phyloP scores from a whole-genome alignment of 129 eudicot genomes.

The Chrysanthemum makinoi region DNA sequence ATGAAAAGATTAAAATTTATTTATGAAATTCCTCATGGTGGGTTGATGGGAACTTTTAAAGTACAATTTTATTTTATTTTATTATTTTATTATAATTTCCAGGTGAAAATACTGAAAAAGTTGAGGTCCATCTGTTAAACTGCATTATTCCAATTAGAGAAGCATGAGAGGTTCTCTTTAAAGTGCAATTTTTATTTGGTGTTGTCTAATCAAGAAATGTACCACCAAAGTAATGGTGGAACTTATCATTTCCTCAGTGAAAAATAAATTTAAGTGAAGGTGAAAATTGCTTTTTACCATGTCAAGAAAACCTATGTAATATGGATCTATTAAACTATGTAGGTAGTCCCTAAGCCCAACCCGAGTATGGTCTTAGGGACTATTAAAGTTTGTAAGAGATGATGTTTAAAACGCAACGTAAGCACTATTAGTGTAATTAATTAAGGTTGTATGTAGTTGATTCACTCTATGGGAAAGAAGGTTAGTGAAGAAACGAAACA shows the following conservation, averaged over 20 bases:
- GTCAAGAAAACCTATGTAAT: not conserved
- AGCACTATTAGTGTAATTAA: too few relatives aligned
- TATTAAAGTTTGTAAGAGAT: too few relatives aligned
- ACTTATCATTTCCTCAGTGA: constrained; percentile 30
- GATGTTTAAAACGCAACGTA: too few relatives aligned
- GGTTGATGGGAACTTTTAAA: constrained; percentile 24
- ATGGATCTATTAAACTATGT: too few relatives aligned
- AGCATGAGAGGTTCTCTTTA: constrained; percentile 40
- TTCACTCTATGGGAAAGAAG: too few relatives aligned
- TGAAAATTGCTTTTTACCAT: constrained; percentile 27
- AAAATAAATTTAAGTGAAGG: constrained; percentile 6
- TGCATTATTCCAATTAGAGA: constrained; percentile 45
- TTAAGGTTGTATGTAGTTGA: too few relatives aligned
- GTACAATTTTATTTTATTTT: constrained; percentile 19
- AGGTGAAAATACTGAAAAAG: constrained; percentile 44
- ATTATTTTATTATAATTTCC: constrained; percentile 22
- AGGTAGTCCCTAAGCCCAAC: too few relatives aligned
- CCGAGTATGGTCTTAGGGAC: too few relatives aligned
- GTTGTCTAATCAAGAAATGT: constrained; percentile 39
- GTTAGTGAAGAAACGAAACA: too few relatives aligned
- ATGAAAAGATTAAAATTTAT: constrained; percentile 23
- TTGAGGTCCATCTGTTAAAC: constrained; percentile 25
- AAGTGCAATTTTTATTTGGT: constrained; percentile 34
- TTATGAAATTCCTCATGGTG: constrained; percentile 31
- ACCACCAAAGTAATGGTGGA: constrained; percentile 25